Base-by-base conservation (phyloP, 78 protist genomes). In the Cavenderia fasciculata region DNA sequence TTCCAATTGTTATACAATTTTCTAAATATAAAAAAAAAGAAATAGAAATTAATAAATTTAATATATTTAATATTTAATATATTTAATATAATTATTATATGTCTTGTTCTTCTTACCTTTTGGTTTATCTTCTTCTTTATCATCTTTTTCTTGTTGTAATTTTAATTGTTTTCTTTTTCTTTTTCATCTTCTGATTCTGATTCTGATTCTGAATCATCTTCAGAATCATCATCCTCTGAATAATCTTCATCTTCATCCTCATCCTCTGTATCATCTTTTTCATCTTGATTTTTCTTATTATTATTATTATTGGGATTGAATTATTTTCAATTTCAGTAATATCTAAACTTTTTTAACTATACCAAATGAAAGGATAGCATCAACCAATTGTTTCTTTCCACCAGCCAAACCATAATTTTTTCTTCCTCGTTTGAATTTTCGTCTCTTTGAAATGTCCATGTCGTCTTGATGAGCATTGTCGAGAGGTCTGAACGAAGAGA, bases 381-480 rank as follows among this genome's bases (percentile, higher is more conserved):
- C 47, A 0, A 92, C 61, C 51, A 85, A 38, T 21, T 49, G 29
- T 47, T 74, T 23, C 23, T 57, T 86, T 34, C 93, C 93, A 5
- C 16, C 11, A 18, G 86, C 52, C 0, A 38, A 21, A 18, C 74
- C 93, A 47, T 86, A 86, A 41, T 71, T 74, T 44, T 76, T 92
- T 92, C 85, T 92, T 54, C 84, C 88, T 65, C 43, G 72, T 72
- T 73, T 92, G 25, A 84, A 18, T 23, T 79, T 79, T 47, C 75
- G 41, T 23, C 46, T 85, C 19, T 52, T 52, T 0, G 87, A 25
- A 2, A 54, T 40, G 51, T 68, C 77, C 1, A 43, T 23, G 19
- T 52, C 40, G n/a, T 69, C 38, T 1, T 29, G 19, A 6, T 18
- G n/a, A 12, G 47, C 43, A 34, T 61, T 23, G 0, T 46, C n/a